A percentile compares a stretch with the other conserved stretches of the same genome.
phyloP scores from a whole-genome alignment of 2,329 filamentous ascomycete species.

The Penicillium sp. region DNA sequence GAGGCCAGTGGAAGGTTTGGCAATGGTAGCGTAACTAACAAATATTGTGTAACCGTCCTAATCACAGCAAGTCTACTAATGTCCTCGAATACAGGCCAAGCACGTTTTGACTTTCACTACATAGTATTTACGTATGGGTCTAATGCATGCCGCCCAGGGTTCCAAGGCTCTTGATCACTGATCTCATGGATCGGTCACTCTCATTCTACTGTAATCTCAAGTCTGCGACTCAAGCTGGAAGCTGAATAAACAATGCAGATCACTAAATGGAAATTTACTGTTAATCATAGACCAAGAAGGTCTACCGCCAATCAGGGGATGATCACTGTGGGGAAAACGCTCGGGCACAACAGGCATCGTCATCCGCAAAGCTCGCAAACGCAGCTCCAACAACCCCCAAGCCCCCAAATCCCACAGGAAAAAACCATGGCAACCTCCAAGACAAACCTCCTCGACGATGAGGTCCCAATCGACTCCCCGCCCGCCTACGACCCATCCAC shows the following conservation, averaged over 20 bases:
- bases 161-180: background rate
- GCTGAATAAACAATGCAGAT: background rate
- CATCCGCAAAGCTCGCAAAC: background rate
- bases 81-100: background rate
- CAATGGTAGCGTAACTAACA: no score
- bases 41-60: no score
- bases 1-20: no score
- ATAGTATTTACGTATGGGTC: background rate
- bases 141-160: background rate
- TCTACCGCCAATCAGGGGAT: background rate
- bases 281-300: background rate
- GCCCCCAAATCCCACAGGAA: conserved; percentile 1
- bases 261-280: background rate
- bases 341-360: background rate
- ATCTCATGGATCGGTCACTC: background rate
- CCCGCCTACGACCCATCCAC: conserved; percentile 35
- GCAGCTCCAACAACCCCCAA: background rate
- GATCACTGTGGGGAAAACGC: background rate
- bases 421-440: conserved; percentile 33
- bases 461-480: conserved; percentile 28
- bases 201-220: background rate
- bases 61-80: no score
- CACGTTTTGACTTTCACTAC: background rate
- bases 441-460: conserved; percentile 24
- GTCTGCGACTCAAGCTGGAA: background rate